phyloP scores from a whole-genome alignment of 2,329 filamentous ascomycete genomes.

The Claviceps arundinis region DNA sequence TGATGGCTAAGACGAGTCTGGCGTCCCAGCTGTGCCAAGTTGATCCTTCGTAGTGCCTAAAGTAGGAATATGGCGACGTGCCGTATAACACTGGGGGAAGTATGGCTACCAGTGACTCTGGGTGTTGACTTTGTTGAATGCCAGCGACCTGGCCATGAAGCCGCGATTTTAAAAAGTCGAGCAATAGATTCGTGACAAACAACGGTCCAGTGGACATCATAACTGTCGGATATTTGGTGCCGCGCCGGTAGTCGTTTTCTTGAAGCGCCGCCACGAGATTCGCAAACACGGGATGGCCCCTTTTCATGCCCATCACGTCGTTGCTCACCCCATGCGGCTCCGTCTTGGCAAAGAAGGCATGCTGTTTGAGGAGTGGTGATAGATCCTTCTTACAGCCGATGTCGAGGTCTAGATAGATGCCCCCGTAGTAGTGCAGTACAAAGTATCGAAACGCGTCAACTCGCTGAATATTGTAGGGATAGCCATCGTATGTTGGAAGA shows the following conservation, averaged over 20 bases:
- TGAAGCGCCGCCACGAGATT: neutral
- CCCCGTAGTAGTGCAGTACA: conserved; percentile 61
- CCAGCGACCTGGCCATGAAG: neutral
- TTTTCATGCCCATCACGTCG: conserved; percentile 1
- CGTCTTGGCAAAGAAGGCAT: neutral
- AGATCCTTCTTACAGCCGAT: neutral
- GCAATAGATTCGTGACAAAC: neutral
- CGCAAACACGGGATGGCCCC: neutral
- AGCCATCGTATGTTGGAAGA: conserved; percentile 58
- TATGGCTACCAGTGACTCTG: neutral
- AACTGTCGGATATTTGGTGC: conserved; percentile 3
- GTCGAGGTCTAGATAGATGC: conserved; percentile 72
- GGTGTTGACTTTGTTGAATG: neutral
- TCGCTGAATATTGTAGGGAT: conserved; percentile 62
- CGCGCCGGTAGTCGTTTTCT: neutral
- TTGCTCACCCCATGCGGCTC: neutral
- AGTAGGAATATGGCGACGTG: neutral
- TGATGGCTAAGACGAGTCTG: neutral
- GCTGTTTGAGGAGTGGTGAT: neutral
- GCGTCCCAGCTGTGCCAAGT: conserved; percentile 3
- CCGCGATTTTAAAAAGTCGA: neutral
- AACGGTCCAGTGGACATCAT: conserved; percentile 3
- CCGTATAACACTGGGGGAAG: neutral
- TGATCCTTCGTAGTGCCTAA: neutral
- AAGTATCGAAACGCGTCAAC: conserved; percentile 74